These are phyloP conservation scores for Chrysopogon serrulatus DNA, from an alignment of 176 grass and related monocot species.

Conservation along the genomic window DNA sequence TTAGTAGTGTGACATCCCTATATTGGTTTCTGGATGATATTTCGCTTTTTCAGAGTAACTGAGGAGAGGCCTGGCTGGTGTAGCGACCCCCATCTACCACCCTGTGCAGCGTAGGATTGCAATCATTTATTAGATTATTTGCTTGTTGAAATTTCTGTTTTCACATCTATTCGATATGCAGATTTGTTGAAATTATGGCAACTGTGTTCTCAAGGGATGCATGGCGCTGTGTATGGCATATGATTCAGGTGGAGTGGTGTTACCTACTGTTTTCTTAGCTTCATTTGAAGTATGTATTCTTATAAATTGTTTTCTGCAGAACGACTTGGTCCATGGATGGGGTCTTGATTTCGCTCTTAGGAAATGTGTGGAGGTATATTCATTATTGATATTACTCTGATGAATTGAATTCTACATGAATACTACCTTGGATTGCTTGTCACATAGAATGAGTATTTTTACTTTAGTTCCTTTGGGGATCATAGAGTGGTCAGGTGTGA, in stretches of 20 bases:
- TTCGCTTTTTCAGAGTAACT: slow-evolving; percentile 61
- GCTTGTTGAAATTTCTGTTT: background rate
- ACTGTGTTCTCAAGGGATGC: slow-evolving; percentile 82
- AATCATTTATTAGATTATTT: slow-evolving; percentile 12
- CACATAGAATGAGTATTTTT: background rate
- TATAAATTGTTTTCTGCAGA: slow-evolving; percentile 36
- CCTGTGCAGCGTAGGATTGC: slow-evolving; percentile 80
- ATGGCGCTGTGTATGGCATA: slow-evolving; percentile 95
- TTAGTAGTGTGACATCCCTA: background rate
- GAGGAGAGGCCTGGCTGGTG: slow-evolving; percentile 93
- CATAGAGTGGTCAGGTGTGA: background rate
- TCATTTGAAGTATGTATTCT: background rate
- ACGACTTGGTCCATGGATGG: slow-evolving; percentile 92
- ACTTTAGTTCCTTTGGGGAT: background rate
- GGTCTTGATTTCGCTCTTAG: slow-evolving; percentile 78
- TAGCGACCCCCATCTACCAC: slow-evolving; percentile 79
- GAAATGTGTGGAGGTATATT: slow-evolving; percentile 68
- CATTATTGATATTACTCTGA: background rate
- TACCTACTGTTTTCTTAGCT: background rate
- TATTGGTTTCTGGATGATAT: background rate
- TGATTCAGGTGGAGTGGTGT: slow-evolving; percentile 63
- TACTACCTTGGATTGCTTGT: background rate
- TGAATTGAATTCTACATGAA: background rate
- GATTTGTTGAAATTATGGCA: slow-evolving; percentile 92
- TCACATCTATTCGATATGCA: slow-evolving; percentile 24